These are phyloP conservation scores for Lagenidium giganteum DNA, from an alignment of 352 stramenopile genomes.

Conservation along the genomic window DNA sequence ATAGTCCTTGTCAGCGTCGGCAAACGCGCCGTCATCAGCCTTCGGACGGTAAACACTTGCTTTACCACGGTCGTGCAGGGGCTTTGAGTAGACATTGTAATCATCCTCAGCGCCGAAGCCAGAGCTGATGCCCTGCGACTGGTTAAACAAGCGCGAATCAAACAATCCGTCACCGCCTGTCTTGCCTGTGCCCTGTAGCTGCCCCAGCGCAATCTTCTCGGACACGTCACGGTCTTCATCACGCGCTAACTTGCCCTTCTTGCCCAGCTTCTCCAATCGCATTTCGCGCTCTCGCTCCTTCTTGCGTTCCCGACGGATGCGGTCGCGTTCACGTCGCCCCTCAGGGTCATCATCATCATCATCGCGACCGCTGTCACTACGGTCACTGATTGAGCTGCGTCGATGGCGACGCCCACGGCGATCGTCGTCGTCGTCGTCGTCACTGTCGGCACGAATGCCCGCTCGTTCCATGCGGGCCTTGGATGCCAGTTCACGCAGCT, in stretches of 20 bases:
- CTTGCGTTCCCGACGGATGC: slow-evolving; percentile 89
- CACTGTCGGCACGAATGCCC: slow-evolving; percentile 35
- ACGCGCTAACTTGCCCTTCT: slow-evolving; percentile 87
- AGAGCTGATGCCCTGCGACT: slow-evolving; percentile 93
- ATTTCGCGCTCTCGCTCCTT: slow-evolving; percentile 93
- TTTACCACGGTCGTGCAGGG: slow-evolving; percentile 91
- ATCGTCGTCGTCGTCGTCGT: slow-evolving; percentile 28
- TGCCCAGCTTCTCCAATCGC: slow-evolving; percentile 93
- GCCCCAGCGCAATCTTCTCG: slow-evolving; percentile 98
- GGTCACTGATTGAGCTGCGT: no score
- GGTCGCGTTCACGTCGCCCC: slow-evolving; percentile 45
- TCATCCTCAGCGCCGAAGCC: slow-evolving; percentile 98
- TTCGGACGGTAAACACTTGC: slow-evolving; percentile 89
- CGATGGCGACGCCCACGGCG: slow-evolving; percentile 10
- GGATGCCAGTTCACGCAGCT: slow-evolving; percentile 92
- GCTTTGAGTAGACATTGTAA: slow-evolving; percentile 98
- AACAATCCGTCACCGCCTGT: slow-evolving; percentile 89
- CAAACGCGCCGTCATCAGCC: slow-evolving; percentile 76
- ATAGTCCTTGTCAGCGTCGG: slow-evolving; percentile 86
- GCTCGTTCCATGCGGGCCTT: slow-evolving; percentile 92
- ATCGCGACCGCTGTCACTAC: slow-evolving; percentile 25
- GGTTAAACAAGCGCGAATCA: slow-evolving; percentile 98
- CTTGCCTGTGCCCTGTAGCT: slow-evolving; percentile 87
- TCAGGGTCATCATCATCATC: slow-evolving; percentile 38
- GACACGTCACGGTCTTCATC: slow-evolving; percentile 97